Base-by-base conservation (phyloP, 495 filamentous ascomycete genomes). In the Neurospora cerealis region DNA sequence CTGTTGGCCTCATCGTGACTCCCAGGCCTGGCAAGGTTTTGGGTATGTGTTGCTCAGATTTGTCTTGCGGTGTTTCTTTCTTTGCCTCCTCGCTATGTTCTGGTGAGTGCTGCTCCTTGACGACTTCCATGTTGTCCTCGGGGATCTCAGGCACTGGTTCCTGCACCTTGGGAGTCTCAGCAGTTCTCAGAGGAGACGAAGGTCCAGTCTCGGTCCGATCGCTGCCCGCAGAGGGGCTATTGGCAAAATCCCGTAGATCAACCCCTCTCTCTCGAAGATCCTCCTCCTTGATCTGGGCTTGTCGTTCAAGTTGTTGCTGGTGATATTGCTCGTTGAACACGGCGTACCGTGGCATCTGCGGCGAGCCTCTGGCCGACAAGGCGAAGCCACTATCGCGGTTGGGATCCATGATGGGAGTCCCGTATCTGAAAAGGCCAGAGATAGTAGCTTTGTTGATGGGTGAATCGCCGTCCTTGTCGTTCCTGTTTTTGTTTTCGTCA, bases 231-330 rank as follows among this genome's bases (percentile, higher is more conserved):
- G 54, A 66, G 1, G 54, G 54, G 28, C 54, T 66, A 66, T 66
- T 66, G 11, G 72, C 66, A 78, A 75, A 81, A 41, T 84, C 83
- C 17, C 80, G 81, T n/a, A 87, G 79, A 76, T 87, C 83, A 24
- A 88, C 82, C 41, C 86, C 87, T 78, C 87, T 88, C 73, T 89
- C 87, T 2, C 86, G 86, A 38, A 80, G 77, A 37, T 78, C 77
- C 34, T 84, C 77, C 70, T 81, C 74, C 42, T 78, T 71, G 80
- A 69, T 74, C 74, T 75, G 60, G 74, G 78, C 28, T 17, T 66
- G 32, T 66, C 54, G 54, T 5, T 66, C 54, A 17, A 17, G 54
- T 19, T 66, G 54, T 1, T 66, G 54, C 32, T 34, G 54, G 2
- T 66, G 54, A 34, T 66, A 66, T 15, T 66, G 54, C 54, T 66